phyloP scores from a whole-genome alignment of 257 asterid species.

The Anisodus tanguticus region DNA sequence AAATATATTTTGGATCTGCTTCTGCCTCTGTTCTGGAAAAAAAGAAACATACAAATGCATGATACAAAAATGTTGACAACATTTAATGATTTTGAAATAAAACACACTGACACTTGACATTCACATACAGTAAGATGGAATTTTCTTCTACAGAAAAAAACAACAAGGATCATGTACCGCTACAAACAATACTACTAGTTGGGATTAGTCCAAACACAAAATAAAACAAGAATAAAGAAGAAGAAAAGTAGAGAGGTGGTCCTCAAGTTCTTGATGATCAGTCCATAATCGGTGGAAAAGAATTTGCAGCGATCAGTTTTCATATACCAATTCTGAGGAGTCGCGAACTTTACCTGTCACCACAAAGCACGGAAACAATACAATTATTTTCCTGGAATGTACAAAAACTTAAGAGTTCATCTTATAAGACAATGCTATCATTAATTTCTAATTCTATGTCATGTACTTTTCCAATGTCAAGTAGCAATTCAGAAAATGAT shows the following conservation, averaged over 20 bases:
- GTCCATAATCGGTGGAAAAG: neutral
- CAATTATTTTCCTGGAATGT: neutral
- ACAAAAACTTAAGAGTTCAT: neutral
- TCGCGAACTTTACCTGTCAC: constrained; percentile 7
- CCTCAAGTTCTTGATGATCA: neutral
- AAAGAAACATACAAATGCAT: too few relatives aligned
- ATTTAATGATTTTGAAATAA: too few relatives aligned
- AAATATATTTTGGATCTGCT: too few relatives aligned
- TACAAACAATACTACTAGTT: neutral
- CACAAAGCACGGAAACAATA: constrained; percentile 15
- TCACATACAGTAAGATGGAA: neutral
- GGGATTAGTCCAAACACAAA: neutral
- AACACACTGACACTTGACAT: too few relatives aligned
- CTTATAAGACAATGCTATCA: neutral
- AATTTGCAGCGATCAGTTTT: neutral
- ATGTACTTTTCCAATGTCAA: too few relatives aligned
- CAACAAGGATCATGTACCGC: neutral
- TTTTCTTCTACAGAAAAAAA: too few relatives aligned
- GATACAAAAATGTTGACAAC: too few relatives aligned
- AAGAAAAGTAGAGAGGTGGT: neutral
- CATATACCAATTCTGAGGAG: constrained; percentile 10
- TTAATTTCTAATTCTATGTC: too few relatives aligned
- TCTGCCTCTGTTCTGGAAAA: too few relatives aligned
- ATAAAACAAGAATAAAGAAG: neutral
- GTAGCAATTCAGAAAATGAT: too few relatives aligned